A percentile compares a stretch with the other conserved stretches of the same genome.
phyloP scores from a whole-genome alignment of 148 eudicot species.

The Vaccinium macrocarpon region DNA sequence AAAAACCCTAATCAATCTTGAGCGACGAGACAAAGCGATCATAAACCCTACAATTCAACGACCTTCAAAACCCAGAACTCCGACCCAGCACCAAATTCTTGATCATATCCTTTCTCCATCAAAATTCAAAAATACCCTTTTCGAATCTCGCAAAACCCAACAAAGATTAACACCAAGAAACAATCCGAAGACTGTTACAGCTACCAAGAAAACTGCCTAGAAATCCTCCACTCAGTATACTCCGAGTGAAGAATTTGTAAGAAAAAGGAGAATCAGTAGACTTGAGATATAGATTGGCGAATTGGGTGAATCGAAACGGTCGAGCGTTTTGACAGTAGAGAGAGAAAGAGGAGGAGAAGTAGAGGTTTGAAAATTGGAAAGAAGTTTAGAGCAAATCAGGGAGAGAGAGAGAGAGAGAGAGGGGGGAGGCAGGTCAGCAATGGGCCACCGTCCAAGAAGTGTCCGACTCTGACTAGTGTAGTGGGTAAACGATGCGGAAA shows the following conservation, averaged over 20 bases:
- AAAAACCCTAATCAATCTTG: background rate
- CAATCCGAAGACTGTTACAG: constrained; percentile 8
- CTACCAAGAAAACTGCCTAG: constrained; percentile 1
- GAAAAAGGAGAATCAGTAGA: background rate
- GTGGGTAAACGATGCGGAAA: constrained; percentile 2
- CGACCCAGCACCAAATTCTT: background rate
- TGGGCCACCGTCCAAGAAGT: background rate
- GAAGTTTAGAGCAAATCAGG: background rate
- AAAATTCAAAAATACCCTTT: constrained; percentile 13
- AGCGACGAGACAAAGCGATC: constrained; percentile 4
- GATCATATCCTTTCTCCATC: constrained; percentile 1
- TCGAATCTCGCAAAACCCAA: constrained; percentile 7
- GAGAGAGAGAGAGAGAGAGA: background rate
- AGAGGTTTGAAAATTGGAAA: constrained; percentile 3
- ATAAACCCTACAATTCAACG: constrained; percentile 21
- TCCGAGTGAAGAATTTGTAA: background rate
- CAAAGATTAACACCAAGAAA: constrained; percentile 14
- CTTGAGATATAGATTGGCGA: background rate
- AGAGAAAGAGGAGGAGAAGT: background rate
- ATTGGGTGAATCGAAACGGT: constrained; percentile 10
- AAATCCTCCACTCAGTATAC: background rate
- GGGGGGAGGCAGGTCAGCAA: constrained; percentile 1
- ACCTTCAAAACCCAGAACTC: constrained; percentile 2
- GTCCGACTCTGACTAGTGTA: background rate
- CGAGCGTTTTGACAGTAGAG: background rate